phyloP scores from a whole-genome alignment of 805 yeast species.

The Scheffersomyces ergatensis region DNA sequence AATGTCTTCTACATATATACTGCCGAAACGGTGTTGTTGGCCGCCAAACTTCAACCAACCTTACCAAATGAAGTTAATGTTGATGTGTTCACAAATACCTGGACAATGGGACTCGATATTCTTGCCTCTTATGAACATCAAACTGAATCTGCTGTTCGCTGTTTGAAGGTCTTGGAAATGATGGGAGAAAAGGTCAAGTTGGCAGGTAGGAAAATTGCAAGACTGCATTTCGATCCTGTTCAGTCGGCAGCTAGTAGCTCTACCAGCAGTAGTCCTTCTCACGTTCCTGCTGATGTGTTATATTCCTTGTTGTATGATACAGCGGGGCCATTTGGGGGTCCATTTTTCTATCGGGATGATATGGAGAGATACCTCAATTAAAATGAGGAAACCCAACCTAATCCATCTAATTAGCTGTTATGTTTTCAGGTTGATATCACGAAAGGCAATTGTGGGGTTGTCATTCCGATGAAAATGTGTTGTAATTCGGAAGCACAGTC shows the following conservation, averaged over 20 bases:
- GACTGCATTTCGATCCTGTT: not conserved
- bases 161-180: constrained; percentile 10
- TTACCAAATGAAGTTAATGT: constrained; percentile 10
- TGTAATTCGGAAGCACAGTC: too few species aligned
- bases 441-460: too few species aligned
- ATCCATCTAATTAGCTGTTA: too few species aligned
- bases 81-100: constrained; percentile 2
- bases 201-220: not conserved
- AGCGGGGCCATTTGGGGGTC: constrained; percentile 12
- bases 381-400: too few species aligned
- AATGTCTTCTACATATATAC: constrained; percentile 17
- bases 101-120: constrained; percentile 7
- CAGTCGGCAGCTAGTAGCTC: not conserved
- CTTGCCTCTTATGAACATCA: constrained; percentile 7
- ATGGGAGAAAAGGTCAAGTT: constrained; percentile 7
- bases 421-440: too few species aligned
- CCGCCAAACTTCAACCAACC: constrained; percentile 16
- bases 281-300: constrained; percentile 10
- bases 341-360: constrained; percentile 8
- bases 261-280: constrained; percentile 5
- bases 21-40: constrained; percentile 16
- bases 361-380: constrained; percentile 2
- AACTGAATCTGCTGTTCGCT: constrained; percentile 9
- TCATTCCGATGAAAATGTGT: too few species aligned
- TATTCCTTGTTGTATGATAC: constrained; percentile 11